Evolutionary conservation across 2,329 filamentous ascomycete genomes (phyloP).

Genomic region (Verticillium isaacii): DNA sequence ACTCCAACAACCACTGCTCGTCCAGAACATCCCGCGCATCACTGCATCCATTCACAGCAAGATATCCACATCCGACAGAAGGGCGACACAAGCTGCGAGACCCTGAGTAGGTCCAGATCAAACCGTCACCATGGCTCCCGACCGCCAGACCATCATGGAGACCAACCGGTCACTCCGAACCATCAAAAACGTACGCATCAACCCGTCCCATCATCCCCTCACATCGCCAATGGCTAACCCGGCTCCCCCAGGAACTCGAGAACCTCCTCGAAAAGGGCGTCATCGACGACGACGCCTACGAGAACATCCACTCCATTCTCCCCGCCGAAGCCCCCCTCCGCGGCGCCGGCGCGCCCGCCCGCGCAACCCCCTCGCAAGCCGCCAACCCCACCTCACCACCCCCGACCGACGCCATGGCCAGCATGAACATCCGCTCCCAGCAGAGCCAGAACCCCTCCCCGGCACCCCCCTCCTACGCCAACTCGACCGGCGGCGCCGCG

Average conservation of each 20-base stretch:
- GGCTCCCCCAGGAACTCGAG: slow-evolving; percentile 74
- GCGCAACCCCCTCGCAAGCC: slow-evolving; percentile 23
- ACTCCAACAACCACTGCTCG: not conserved
- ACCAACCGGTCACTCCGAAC: slow-evolving; percentile 81
- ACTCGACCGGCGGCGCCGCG: slow-evolving; percentile 31
- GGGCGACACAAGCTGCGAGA: not conserved
- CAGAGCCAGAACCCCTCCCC: slow-evolving; percentile 14
- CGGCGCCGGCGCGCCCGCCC: slow-evolving; percentile 33
- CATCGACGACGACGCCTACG: slow-evolving; percentile 71
- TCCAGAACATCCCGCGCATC: not conserved
- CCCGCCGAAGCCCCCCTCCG: slow-evolving; percentile 64
- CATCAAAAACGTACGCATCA: slow-evolving; percentile 69
- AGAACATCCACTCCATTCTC: slow-evolving; percentile 68
- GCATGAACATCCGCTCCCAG: slow-evolving; percentile 27
- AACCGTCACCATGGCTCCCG: slow-evolving; percentile 14
- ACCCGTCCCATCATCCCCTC: not conserved
- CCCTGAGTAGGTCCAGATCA: not conserved
- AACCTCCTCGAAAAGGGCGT: slow-evolving; percentile 78
- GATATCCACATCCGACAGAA: not conserved
- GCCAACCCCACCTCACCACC: slow-evolving; percentile 19
- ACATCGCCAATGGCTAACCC: not conserved
- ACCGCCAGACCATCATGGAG: slow-evolving; percentile 58
- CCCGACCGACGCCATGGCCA: slow-evolving; percentile 35
- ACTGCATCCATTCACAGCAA: not conserved
- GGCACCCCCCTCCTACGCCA: slow-evolving; percentile 46